Percentiles rank a stretch among this genome's conserved stretches.
phyloP scores from a whole-genome alignment of 768 basidiomycete genomes.

The Lactarius deliciosus region DNA sequence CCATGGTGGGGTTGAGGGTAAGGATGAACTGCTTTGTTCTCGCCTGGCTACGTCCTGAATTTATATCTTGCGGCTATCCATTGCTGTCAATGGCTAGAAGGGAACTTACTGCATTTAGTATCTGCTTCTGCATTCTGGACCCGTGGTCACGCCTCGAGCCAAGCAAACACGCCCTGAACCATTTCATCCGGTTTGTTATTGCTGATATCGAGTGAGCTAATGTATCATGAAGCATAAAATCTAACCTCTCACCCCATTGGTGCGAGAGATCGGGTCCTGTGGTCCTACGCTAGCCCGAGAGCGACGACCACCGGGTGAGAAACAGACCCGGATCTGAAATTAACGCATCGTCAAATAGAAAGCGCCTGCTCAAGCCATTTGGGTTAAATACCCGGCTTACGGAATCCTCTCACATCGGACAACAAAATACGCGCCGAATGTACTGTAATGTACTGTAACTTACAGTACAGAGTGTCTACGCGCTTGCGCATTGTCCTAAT shows the following conservation, averaged over 20 bases:
- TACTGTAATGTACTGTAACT: no score
- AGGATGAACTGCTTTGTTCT: background rate
- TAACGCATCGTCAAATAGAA: no score
- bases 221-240: background rate
- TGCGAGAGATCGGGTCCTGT: background rate
- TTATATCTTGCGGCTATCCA: slow-evolving; percentile 2
- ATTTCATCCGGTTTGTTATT: background rate
- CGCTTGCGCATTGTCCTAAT: no score
- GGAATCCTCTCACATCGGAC: background rate
- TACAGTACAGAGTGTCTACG: no score
- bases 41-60: background rate
- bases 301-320: background rate
- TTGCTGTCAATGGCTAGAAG: slow-evolving; percentile 5
- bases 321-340: no score
- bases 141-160: slow-evolving; percentile 6
- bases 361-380: background rate
- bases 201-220: background rate
- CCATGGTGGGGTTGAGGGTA: slow-evolving; percentile 1
- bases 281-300: background rate
- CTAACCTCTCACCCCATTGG: background rate
- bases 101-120: slow-evolving; percentile 17
- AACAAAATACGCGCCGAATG: no score
- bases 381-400: no score
- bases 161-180: background rate
- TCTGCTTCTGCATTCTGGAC: background rate